These are phyloP conservation scores for Ogataea chonburiensis DNA, from an alignment of 805 yeast genomes.

Conservation along the genomic window DNA sequence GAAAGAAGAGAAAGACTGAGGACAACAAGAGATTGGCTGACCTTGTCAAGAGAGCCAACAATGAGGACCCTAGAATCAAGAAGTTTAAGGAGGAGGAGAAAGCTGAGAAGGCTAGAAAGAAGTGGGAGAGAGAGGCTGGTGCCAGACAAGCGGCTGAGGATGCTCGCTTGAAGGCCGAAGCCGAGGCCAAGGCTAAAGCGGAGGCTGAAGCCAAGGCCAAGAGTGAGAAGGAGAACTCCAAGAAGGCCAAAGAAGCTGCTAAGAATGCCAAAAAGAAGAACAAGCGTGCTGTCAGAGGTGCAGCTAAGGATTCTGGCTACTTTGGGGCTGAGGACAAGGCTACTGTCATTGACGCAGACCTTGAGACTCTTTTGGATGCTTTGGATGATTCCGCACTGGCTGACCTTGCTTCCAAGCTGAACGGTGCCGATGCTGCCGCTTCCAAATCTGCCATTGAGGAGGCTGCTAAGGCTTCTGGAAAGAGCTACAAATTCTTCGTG, in stretches of 20 bases:
- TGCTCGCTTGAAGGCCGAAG: constrained; percentile 82
- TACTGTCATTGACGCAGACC: constrained; percentile 69
- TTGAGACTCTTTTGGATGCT: constrained; percentile 73
- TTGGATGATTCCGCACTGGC: constrained; percentile 78
- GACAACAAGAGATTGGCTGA: constrained; percentile 88
- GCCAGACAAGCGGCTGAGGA: constrained; percentile 94
- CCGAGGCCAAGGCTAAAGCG: constrained; percentile 77
- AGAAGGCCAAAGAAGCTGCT: constrained; percentile 89
- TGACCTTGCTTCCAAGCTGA: constrained; percentile 68
- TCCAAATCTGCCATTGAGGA: constrained; percentile 61
- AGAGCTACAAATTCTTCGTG: constrained; percentile 19
- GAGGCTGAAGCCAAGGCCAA: constrained; percentile 74
- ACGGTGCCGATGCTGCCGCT: constrained; percentile 50
- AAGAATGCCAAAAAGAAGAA: constrained; percentile 96
- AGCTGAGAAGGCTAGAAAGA: constrained; percentile 89
- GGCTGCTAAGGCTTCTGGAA: constrained; percentile 51
- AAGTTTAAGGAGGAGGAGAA: constrained; percentile 90
- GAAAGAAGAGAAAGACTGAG: constrained; percentile 97
- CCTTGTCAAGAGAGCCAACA: constrained; percentile 81
- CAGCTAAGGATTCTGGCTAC: constrained; percentile 81
- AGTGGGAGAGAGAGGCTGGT: constrained; percentile 99
- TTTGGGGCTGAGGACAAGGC: constrained; percentile 77
- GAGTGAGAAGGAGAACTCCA: constrained; percentile 58
- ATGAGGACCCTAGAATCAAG: constrained; percentile 94
- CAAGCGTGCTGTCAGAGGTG: constrained; percentile 56